phyloP scores from a whole-genome alignment of 2,329 filamentous ascomycete species.

The Lachnellula occidentalis region DNA sequence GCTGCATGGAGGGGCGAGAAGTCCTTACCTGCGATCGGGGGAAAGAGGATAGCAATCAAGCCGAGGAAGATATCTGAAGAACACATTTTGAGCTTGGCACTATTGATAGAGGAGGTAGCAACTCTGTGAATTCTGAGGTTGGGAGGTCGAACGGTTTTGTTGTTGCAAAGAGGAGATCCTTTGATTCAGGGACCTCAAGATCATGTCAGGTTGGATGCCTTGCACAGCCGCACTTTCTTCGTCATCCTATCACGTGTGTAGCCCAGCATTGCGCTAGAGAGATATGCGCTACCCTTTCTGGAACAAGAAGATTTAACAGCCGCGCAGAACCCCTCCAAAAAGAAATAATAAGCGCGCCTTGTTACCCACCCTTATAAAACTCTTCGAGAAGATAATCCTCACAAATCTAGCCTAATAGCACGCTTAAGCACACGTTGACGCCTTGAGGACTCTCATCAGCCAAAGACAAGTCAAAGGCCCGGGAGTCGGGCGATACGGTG shows the following conservation, averaged over 20 bases:
- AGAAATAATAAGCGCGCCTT: background rate
- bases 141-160: background rate
- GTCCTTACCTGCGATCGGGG: constrained; percentile 56
- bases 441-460: background rate
- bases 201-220: background rate
- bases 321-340: background rate
- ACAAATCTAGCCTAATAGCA: background rate
- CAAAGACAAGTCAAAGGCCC: background rate
- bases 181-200: background rate
- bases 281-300: no score
- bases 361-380: background rate
- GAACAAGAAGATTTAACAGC: background rate
- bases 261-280: background rate
- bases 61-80: constrained; percentile 58
- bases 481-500: background rate
- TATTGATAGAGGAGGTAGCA: background rate
- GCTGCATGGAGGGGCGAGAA: background rate
- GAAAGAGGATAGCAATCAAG: constrained; percentile 59
- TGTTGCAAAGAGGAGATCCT: background rate
- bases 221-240: background rate
- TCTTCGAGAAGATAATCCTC: background rate
- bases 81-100: constrained; percentile 45
- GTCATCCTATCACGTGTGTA: background rate
- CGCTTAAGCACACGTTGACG: background rate
- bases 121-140: background rate